Evolutionary conservation across 352 stramenopile species (phyloP), one percentile per base, ranked within the genome.

Genomic region (Phytophthora multivora): DNA sequence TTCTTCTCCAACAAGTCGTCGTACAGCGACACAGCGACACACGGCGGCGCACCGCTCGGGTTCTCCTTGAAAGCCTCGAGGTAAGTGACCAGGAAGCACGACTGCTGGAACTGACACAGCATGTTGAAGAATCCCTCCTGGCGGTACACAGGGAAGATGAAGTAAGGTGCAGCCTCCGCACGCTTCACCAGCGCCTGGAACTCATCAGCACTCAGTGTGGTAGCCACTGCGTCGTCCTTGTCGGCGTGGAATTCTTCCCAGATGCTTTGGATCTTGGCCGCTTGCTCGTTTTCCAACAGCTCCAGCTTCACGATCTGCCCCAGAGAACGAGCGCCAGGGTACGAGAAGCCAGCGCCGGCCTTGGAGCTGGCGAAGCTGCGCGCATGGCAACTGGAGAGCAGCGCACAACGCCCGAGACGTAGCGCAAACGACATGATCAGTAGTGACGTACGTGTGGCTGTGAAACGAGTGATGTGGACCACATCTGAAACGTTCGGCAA

Each of bases 61-160:
- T 95, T 90, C 69, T 95, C 81, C 57, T 91, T 92, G 73, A 93
- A 96, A 10, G 84, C 87, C 39, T 96, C 88, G 12, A 96, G 71
- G 60, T 88, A 95, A 41, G 88, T 96, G 54, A 95, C 46, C 9
- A 96, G 63, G 47, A 95, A 95, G 67, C 86, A 94, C 62, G 86
- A 93, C 62, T 93, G 85, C 71, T 95, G 88, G 74, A 93, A 95
- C 69, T 96, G 88, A 47, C 81, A 92, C 51, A 96, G 50, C 81
- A 96, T 90, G 57, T 91, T 95, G 76, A 96, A 95, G 54, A 90
- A 95, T 2, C 88, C 88, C 0, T 84, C 79, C 54, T 95, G 75
- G 51, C 87, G 88, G 41, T 91, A 91, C 47, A 96, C 88, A 3
- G 88, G 88, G 43, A 95, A 85, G 30, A 96, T 66, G 50, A 93